Conservation (phyloP, 768 basidiomycete species). For the Gyrodon lividus region DNA sequence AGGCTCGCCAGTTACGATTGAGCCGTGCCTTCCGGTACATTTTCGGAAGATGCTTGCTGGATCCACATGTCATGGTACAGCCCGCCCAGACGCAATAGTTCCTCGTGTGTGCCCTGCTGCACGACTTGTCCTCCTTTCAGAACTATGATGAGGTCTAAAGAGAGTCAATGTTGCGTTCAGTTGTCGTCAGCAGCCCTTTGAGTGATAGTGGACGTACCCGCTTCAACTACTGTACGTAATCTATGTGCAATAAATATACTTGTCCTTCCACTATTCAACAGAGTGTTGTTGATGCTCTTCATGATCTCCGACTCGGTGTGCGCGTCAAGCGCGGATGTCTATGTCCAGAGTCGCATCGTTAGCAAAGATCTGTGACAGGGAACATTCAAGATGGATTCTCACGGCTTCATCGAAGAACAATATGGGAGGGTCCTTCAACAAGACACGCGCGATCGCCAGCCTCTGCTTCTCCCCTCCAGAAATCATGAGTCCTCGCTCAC, state of each 20-base stretch:
- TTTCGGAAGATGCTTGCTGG: constrained; percentile 56
- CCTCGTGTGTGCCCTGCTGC: constrained; percentile 92
- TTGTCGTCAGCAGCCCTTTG: background rate
- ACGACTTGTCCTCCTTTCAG: constrained; percentile 87
- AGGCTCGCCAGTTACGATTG: constrained; percentile 1
- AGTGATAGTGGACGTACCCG: constrained; percentile 49
- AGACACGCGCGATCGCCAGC: constrained; percentile 86
- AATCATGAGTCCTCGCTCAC: constrained; percentile 96
- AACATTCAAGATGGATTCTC: constrained; percentile 29
- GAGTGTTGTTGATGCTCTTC: constrained; percentile 82
- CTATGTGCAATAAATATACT: constrained; percentile 97
- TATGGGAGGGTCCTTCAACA: constrained; percentile 94
- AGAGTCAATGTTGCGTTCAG: background rate
- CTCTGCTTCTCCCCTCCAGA: constrained; percentile 99
- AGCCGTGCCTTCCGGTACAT: constrained; percentile 14
- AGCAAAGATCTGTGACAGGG: constrained; percentile 3
- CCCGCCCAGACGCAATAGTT: constrained; percentile 68
- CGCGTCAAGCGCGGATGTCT: constrained; percentile 96
- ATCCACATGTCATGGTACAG: constrained; percentile 83
- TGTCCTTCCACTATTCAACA: constrained; percentile 78
- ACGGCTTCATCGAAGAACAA: constrained; percentile 99
- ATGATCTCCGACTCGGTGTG: constrained; percentile 94
- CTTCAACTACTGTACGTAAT: constrained; percentile 84
- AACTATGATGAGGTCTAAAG: constrained; percentile 86
- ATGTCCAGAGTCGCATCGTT: background rate